These are phyloP conservation scores for Kickxella alabastrina DNA, from an alignment of 192 early-diverging fungal genomes.

Conservation along the genomic window DNA sequence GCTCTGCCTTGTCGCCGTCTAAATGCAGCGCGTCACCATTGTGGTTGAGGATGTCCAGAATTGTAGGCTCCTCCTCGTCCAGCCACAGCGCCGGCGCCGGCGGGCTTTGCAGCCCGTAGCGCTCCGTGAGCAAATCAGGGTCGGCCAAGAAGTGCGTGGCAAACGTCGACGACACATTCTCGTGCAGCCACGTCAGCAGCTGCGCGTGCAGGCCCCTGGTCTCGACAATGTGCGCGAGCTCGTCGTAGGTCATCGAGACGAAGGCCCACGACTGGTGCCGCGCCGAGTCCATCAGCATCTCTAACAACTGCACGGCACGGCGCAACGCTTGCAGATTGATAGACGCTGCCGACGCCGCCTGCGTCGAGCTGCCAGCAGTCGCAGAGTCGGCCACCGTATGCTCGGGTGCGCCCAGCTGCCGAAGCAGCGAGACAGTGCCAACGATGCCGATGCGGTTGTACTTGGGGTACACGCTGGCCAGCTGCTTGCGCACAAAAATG, in stretches of 20 bases:
- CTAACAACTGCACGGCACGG: conserved; percentile 56
- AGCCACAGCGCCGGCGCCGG: conserved; percentile 22
- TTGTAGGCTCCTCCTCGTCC: conserved; percentile 27
- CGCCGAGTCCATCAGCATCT: conserved; percentile 53
- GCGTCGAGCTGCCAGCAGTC: conserved; percentile 30
- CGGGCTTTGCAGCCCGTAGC: conserved; percentile 8
- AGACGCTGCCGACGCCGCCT: conserved; percentile 15
- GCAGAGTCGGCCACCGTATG: background rate
- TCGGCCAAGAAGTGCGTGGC: conserved; percentile 57
- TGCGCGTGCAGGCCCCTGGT: conserved; percentile 51
- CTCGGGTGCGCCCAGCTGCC: conserved; percentile 59
- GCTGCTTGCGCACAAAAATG: conserved; percentile 71
- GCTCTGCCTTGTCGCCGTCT: background rate
- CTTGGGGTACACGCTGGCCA: conserved; percentile 60
- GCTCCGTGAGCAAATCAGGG: conserved; percentile 16
- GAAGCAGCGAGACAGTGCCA: conserved; percentile 62
- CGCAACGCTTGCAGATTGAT: conserved; percentile 45
- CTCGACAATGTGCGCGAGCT: conserved; percentile 63
- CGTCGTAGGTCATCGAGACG: conserved; percentile 66
- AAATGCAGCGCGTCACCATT: conserved; percentile 14
- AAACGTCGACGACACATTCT: conserved; percentile 60
- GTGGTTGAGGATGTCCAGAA: conserved; percentile 43
- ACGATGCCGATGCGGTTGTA: conserved; percentile 73
- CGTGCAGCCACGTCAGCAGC: conserved; percentile 64
- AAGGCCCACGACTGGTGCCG: conserved; percentile 57